Evolutionary conservation across 495 filamentous ascomycete genomes (phyloP).

Genomic region (Aspergillus diversus): DNA sequence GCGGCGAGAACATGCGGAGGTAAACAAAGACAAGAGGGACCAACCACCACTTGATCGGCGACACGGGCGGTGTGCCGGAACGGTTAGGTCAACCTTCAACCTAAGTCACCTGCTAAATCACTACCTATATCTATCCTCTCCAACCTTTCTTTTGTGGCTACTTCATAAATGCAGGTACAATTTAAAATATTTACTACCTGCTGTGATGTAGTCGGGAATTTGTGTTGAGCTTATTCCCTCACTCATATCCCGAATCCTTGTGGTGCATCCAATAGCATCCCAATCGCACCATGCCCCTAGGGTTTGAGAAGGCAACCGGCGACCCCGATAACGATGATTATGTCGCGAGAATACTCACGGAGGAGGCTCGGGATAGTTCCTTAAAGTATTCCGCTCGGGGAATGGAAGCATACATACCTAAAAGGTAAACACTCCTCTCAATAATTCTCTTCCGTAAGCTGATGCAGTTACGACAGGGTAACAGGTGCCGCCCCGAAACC

Average conservation of each 20-base stretch:
- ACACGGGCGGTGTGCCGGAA: constrained; percentile 27
- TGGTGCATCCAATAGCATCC: not conserved
- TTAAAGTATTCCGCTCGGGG: constrained; percentile 74
- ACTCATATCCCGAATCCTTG: not conserved
- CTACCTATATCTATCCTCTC: not conserved
- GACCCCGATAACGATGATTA: constrained; percentile 68
- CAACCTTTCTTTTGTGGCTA: not conserved
- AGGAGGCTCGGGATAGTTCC: constrained; percentile 72
- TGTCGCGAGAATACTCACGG: constrained; percentile 71
- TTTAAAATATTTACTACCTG: not conserved
- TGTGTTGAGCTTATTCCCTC: not conserved
- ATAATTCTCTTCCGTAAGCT: not conserved
- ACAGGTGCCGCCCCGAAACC: constrained; percentile 77
- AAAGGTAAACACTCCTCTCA: constrained; percentile 56
- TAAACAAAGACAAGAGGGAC: constrained; percentile 23
- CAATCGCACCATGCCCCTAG: constrained; percentile 25
- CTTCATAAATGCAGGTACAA: not conserved
- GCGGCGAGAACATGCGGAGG: constrained; percentile 16
- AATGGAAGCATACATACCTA: constrained; percentile 68
- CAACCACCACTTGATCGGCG: constrained; percentile 19
- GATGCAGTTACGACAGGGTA: constrained; percentile 39
- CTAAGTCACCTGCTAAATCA: no score
- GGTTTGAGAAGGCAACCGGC: constrained; percentile 26
- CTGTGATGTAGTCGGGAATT: constrained; percentile 14
- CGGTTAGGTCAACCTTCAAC: not conserved